Evolutionary conservation across 2,329 filamentous ascomycete genomes (phyloP), one percentile per base, ranked within the genome.

Genomic region (Alternaria longipes): DNA sequence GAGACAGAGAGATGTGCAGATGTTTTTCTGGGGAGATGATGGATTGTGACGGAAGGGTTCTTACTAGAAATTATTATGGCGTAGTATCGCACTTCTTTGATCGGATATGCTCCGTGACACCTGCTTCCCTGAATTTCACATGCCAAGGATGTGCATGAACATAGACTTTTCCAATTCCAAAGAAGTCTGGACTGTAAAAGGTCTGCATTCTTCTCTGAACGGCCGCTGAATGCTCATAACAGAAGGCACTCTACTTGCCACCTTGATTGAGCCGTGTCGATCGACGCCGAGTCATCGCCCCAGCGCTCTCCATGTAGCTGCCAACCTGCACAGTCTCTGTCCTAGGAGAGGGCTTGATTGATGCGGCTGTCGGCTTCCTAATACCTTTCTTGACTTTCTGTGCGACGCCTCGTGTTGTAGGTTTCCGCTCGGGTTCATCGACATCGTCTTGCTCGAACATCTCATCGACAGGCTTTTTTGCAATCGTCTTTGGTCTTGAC

Each of bases 1-100:
- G 74, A 79, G 66, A 79, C 77, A 62, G 70, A 76, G 56, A 63
- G 63, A 38, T 79, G 77, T 67, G 71, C 65, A 12, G 73, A 78
- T 59, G 59, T 74, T 3, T 72, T 75, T 42, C 59, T 75, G 68
- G 74, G 74, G 20, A 62, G 68, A 53, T 75, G 63, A 68, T 36
- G 46, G 34, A 38, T 50, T 11, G 28, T 30, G 28, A 30, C 28
- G 34, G 16, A 36, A 14, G 12, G 12, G 11, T 51, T 32, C 11
- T 6, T 20, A 18, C 34, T 42, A n/a, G 26, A 12, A 41, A 22
- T 54, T 42, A 22, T 16, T 6, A 49, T 9, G 12, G 30, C 18
- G 18, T 16, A 49, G 18, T 22, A 32, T 24, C 45, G 6, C 18
- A 22, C 28, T 34, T 34, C n/a, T 9, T n/a, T 16, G 3, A 49